A percentile compares a stretch with the other conserved stretches of the same genome.
These are phyloP conservation scores for Colletotrichum ledebouriae DNA, from an alignment of 2,329 filamentous ascomycete species.

Conservation along the genomic window DNA sequence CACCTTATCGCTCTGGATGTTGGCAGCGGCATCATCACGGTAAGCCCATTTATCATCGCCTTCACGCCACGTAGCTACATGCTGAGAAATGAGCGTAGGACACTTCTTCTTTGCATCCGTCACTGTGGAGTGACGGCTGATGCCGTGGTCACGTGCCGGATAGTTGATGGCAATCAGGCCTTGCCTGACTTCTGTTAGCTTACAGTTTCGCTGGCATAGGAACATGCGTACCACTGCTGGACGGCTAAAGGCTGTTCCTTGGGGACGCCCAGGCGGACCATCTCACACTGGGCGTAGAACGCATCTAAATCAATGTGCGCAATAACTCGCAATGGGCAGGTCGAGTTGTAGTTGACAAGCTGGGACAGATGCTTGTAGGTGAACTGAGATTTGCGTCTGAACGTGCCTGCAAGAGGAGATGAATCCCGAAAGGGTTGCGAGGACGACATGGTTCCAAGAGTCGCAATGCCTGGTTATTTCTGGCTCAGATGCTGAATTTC, in stretches of 20 bases:
- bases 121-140: constrained; percentile 83
- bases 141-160: constrained; percentile 83
- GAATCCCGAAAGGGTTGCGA: constrained; percentile 40
- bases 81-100: constrained; percentile 85
- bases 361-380: constrained; percentile 87
- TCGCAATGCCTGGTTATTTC: not conserved
- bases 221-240: constrained; percentile 80
- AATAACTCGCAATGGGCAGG: constrained; percentile 86
- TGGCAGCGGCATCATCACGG: constrained; percentile 80
- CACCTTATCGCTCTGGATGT: constrained; percentile 92
- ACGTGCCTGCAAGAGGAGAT: constrained; percentile 31
- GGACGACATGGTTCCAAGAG: constrained; percentile 38
- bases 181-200: constrained; percentile 68
- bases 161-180: constrained; percentile 98
- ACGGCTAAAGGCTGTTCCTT: constrained; percentile 88
- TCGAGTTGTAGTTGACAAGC: constrained; percentile 77
- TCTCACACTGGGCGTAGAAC: constrained; percentile 98
- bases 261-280: constrained; percentile 82
- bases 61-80: constrained; percentile 95
- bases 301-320: constrained; percentile 96
- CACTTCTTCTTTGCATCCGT: constrained; percentile 89
- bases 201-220: not conserved
- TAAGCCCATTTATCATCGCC: constrained; percentile 95
- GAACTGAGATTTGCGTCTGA: constrained; percentile 72
- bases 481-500: constrained; percentile 4